phyloP scores from a whole-genome alignment of 768 basidiomycete genomes.

The Lentinula detonsa region DNA sequence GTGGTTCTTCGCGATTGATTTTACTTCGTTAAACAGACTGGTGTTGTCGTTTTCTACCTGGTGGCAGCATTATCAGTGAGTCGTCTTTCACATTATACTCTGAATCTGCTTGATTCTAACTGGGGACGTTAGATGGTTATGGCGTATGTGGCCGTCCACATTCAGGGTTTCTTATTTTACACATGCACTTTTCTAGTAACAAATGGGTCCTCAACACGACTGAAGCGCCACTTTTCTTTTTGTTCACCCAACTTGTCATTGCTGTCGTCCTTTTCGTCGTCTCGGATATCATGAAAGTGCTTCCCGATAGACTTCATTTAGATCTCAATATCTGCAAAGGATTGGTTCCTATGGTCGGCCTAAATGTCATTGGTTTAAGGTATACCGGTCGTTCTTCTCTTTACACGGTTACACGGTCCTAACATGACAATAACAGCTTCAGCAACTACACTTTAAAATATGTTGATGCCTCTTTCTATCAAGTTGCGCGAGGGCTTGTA shows the following conservation, averaged over 20 bases:
- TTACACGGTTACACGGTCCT: background rate
- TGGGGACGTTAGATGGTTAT: slow-evolving; percentile 69
- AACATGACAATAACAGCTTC: slow-evolving; percentile 39
- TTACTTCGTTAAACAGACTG: slow-evolving; percentile 37
- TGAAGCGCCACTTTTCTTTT: slow-evolving; percentile 58
- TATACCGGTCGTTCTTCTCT: slow-evolving; percentile 19
- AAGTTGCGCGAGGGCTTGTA: slow-evolving; percentile 90
- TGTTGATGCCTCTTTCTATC: slow-evolving; percentile 93
- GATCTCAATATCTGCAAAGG: slow-evolving; percentile 64
- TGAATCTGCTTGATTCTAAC: background rate
- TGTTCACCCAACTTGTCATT: slow-evolving; percentile 56
- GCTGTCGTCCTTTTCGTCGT: slow-evolving; percentile 55
- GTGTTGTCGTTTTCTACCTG: slow-evolving; percentile 80
- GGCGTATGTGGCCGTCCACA: slow-evolving; percentile 46
- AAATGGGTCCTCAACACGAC: slow-evolving; percentile 65
- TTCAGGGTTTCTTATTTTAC: background rate
- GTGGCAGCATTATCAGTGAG: slow-evolving; percentile 83
- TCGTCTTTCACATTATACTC: slow-evolving; percentile 13
- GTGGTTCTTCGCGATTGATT: slow-evolving; percentile 5
- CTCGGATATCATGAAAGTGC: slow-evolving; percentile 54
- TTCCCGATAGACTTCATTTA: slow-evolving; percentile 63
- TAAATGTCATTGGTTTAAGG: slow-evolving; percentile 85
- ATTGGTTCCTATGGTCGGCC: slow-evolving; percentile 63
- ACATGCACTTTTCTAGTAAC: slow-evolving; percentile 32
- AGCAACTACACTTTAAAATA: slow-evolving; percentile 91